Percentiles rank a stretch among this genome's conserved stretches.
Evolutionary conservation across 192 early-diverging fungal genomes (phyloP).

Genomic region (Podila horticola): DNA sequence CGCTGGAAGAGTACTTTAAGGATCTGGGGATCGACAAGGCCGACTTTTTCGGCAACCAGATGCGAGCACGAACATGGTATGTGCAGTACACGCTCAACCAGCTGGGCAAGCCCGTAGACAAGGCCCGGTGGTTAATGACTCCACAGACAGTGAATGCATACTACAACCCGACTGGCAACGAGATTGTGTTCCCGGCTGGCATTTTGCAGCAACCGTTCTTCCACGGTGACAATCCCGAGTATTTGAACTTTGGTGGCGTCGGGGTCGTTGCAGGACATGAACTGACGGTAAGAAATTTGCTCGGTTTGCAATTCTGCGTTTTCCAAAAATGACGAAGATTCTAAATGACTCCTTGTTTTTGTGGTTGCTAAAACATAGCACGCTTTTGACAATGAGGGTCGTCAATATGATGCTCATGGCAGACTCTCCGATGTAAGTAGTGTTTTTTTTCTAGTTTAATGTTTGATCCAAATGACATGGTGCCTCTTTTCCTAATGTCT

Average conservation of each 20-base stretch:
- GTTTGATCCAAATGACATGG: not conserved
- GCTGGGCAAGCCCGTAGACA: constrained; percentile 56
- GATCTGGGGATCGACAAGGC: constrained; percentile 56
- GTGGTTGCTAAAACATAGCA: constrained; percentile 50
- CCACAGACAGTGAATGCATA: constrained; percentile 69
- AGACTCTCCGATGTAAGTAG: constrained; percentile 47
- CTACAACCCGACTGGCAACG: constrained; percentile 61
- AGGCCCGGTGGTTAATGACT: constrained; percentile 63
- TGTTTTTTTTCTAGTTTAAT: not conserved
- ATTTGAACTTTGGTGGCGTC: constrained; percentile 74
- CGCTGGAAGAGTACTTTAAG: constrained; percentile 62
- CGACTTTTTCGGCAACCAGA: constrained; percentile 72
- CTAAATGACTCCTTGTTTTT: not conserved
- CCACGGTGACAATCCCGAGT: constrained; percentile 59
- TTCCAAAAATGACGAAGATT: not conserved
- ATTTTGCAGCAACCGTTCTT: constrained; percentile 75
- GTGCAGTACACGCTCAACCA: constrained; percentile 14
- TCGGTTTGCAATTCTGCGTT: not conserved
- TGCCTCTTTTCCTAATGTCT: not conserved
- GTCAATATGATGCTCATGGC: constrained; percentile 65
- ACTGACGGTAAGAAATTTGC: constrained; percentile 58
- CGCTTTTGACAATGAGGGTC: constrained; percentile 73
- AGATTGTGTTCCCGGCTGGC: constrained; percentile 67
- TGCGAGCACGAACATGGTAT: constrained; percentile 57
- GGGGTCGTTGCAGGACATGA: constrained; percentile 82